A percentile compares a stretch with the other conserved stretches of the same genome.
These are phyloP conservation scores for Hypoxylon sp. DNA, from an alignment of 2,329 filamentous ascomycete genomes.

Conservation along the genomic window DNA sequence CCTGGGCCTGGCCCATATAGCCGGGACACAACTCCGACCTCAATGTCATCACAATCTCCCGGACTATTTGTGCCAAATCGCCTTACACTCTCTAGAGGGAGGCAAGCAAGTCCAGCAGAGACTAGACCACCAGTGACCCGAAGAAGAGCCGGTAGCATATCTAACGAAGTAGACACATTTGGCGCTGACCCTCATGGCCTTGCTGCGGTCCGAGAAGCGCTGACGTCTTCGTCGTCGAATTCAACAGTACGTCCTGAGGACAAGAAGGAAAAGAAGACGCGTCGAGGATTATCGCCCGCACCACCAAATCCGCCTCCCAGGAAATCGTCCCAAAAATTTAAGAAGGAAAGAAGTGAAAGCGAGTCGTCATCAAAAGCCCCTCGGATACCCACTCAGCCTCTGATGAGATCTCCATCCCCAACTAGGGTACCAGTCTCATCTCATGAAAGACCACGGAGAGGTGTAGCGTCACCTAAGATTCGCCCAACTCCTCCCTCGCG, in stretches of 20 bases:
- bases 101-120: conserved; percentile 69
- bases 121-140: conserved; percentile 73
- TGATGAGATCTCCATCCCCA: conserved; percentile 54
- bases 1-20: conserved; percentile 79
- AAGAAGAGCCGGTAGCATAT: conserved; percentile 69
- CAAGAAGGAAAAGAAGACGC: conserved; percentile 62
- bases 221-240: conserved; percentile 79
- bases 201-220: conserved; percentile 76
- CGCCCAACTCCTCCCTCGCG: conserved; percentile 66
- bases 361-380: conserved; percentile 59
- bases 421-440: conserved; percentile 52
- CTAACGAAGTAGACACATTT: conserved; percentile 64
- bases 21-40: conserved; percentile 83
- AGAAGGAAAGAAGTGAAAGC: conserved; percentile 56
- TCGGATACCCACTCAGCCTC: conserved; percentile 51
- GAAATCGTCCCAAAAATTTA: conserved; percentile 72
- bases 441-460: conserved; percentile 49
- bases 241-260: conserved; percentile 74
- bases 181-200: conserved; percentile 70
- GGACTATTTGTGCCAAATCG: conserved; percentile 67
- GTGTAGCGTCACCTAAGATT: conserved; percentile 52
- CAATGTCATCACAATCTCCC: conserved; percentile 81
- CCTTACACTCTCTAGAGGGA: conserved; percentile 62
- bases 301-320: conserved; percentile 74
- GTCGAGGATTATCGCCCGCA: conserved; percentile 62